Percentiles rank a stretch among this genome's conserved stretches.
These are phyloP conservation scores for Colletotrichum truncatum DNA, from an alignment of 2,329 filamentous ascomycete species.

Conservation along the genomic window DNA sequence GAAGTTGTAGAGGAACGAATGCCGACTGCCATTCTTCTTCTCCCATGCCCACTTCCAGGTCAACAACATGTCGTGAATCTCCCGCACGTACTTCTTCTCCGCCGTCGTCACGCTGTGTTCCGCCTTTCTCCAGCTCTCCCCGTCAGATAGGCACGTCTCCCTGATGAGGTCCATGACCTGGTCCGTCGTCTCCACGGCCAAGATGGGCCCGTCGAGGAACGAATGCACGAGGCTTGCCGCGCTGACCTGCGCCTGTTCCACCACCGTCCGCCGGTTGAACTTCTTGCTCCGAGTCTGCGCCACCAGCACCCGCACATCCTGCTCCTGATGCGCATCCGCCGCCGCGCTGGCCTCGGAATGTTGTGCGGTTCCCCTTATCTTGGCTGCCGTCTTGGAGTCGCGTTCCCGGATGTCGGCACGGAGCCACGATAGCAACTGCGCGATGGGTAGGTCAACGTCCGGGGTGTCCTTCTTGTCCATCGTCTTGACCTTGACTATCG, in stretches of 20 bases:
- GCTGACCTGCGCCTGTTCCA: conserved; percentile 77
- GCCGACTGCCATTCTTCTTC: conserved; percentile 63
- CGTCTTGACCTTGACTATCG: conserved; percentile 80
- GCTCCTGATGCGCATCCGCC: conserved; percentile 55
- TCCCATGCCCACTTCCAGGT: conserved; percentile 69
- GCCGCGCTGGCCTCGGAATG: conserved; percentile 40
- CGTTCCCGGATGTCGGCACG: conserved; percentile 84
- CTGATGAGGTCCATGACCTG: conserved; percentile 81
- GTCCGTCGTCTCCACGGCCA: conserved; percentile 89
- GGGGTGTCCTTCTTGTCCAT: conserved; percentile 78
- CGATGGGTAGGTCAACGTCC: conserved; percentile 78
- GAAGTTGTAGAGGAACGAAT: conserved; percentile 93
- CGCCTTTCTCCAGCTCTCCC: conserved; percentile 83
- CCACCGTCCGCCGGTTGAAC: conserved; percentile 85
- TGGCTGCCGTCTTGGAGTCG: conserved; percentile 67
- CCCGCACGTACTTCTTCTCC: conserved; percentile 83
- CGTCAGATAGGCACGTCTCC: conserved; percentile 78
- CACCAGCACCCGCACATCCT: conserved; percentile 86
- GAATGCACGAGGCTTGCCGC: conserved; percentile 72
- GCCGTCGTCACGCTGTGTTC: conserved; percentile 81
- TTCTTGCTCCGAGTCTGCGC: conserved; percentile 89
- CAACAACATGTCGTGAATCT: conserved; percentile 81
- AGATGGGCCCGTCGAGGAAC: conserved; percentile 81
- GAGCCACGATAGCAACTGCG: conserved; percentile 82
- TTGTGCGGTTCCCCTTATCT: conserved; percentile 45